Evolutionary conservation across 441 rosid genomes (phyloP).

Genomic region (Gossypium schwendimanii): DNA sequence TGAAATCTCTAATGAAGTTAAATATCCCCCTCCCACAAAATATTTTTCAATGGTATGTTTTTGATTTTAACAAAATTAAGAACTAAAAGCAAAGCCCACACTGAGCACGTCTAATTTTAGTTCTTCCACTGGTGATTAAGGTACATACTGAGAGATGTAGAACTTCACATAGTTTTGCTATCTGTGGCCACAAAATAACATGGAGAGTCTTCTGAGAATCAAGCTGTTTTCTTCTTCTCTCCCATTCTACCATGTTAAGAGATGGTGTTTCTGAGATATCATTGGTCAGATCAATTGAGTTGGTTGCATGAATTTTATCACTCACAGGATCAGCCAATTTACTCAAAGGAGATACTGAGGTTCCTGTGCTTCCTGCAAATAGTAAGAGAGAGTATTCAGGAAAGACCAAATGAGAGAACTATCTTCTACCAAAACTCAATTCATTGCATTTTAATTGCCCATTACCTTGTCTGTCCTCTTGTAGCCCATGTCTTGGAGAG

Average conservation of each 20-base stretch:
- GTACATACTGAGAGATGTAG: conserved; percentile 58
- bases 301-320: conserved; percentile 13
- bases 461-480: conserved; percentile 37
- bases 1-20: background rate
- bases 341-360: conserved; percentile 17
- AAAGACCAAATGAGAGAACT: background rate
- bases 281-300: conserved; percentile 19
- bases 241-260: conserved; percentile 28
- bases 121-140: conserved; percentile 18
- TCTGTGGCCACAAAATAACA: conserved; percentile 48
- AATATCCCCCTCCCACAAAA: background rate
- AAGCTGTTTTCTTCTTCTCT: conserved; percentile 23
- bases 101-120: conserved; percentile 9
- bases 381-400: background rate
- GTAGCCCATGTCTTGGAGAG: conserved; percentile 17
- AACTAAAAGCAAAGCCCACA: background rate
- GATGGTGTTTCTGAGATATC: conserved; percentile 29
- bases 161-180: conserved; percentile 58
- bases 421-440: background rate
- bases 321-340: conserved; percentile 15
- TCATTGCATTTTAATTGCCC: background rate
- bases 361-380: conserved; percentile 30
- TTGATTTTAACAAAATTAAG: background rate
- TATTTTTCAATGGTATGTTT: background rate
- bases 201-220: conserved; percentile 57